Evolutionary conservation across 208 protist species (phyloP), one percentile per base, ranked within the genome.

Genomic region (Leishmania turanica): DNA sequence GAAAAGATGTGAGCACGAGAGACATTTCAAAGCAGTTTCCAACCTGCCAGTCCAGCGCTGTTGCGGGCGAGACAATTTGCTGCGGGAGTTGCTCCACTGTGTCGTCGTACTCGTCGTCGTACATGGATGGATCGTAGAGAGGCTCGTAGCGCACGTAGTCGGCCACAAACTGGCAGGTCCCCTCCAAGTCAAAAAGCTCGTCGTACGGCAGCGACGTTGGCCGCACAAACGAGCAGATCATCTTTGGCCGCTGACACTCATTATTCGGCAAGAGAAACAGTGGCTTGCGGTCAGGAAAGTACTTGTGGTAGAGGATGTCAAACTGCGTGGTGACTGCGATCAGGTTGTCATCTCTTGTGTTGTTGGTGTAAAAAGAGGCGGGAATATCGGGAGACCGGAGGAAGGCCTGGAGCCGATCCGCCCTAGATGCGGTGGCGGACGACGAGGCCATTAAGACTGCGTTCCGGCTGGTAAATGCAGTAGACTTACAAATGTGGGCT

Each of bases 191-290:
- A 84, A 91, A 98, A 2, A 98, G 78, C 17, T 96, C 89, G 75
- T 94, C 88, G 81, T 90, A 98, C 1, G 80, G 73, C 3, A 98
- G 80, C 19, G 89, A 42, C 2, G 95, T 97, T 1, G 97, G 97
- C 17, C 93, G 90, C 58, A 99, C 89, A 83, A 93, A 98, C 2
- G 95, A 97, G 80, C 94, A 98, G 69, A 99, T 95, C 83, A 98
- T 93, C 77, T 98, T 98, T 47, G 80, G 85, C 17, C 85, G 71
- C 31, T 80, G 81, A 75, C 89, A 91, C 83, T 98, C 96, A 80
- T 98, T 98, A 69, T 76, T 75, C 27, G 72, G 70, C 40, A 84
- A 73, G 17, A 99, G 86, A 5, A 98, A 87, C 3, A 98, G 86
- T 21, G 88, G 90, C 40, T 83, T 86, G 69, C 96, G 89, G 40